These are phyloP conservation scores for Mycosphaerella sp. DNA, from an alignment of 2,329 filamentous ascomycete species.

Conservation along the genomic window DNA sequence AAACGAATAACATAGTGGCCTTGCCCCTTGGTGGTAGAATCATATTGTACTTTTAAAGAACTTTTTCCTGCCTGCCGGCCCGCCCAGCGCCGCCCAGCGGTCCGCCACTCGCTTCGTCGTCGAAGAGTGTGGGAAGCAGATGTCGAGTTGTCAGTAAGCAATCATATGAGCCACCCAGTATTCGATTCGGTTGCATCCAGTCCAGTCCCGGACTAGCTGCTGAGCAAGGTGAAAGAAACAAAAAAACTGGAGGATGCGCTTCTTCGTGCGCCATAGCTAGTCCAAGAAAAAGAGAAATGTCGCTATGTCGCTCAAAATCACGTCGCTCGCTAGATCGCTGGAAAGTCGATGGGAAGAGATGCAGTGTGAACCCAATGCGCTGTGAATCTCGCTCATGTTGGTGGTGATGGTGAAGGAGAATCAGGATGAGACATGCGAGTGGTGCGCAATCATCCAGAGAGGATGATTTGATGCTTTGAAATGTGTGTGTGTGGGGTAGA, in stretches of 20 bases:
- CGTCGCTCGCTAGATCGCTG: not conserved
- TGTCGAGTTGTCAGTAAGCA: conserved; percentile 2
- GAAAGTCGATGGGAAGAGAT: not conserved
- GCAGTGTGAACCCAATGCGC: no score
- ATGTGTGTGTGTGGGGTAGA: not conserved
- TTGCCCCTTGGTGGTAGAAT: no score
- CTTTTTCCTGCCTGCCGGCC: not conserved
- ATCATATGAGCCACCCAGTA: conserved; percentile 12
- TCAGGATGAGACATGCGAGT: no score
- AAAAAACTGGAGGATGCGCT: not conserved
- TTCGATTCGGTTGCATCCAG: not conserved
- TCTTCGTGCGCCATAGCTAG: not conserved
- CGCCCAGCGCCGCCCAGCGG: conserved; percentile 1
- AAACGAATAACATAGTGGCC: no score
- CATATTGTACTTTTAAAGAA: no score
- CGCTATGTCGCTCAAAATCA: not conserved
- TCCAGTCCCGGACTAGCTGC: not conserved
- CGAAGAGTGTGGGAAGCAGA: not conserved
- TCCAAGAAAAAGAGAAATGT: not conserved
- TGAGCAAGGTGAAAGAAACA: not conserved
- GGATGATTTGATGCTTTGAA: not conserved
- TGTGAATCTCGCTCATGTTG: no score
- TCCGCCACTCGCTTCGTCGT: not conserved
- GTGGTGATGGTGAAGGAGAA: no score
- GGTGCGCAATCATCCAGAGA: not conserved